Percentiles rank a stretch among this genome's conserved stretches.
These are phyloP conservation scores for Pythium phragmitis DNA, from an alignment of 352 stramenopile species.

Conservation along the genomic window DNA sequence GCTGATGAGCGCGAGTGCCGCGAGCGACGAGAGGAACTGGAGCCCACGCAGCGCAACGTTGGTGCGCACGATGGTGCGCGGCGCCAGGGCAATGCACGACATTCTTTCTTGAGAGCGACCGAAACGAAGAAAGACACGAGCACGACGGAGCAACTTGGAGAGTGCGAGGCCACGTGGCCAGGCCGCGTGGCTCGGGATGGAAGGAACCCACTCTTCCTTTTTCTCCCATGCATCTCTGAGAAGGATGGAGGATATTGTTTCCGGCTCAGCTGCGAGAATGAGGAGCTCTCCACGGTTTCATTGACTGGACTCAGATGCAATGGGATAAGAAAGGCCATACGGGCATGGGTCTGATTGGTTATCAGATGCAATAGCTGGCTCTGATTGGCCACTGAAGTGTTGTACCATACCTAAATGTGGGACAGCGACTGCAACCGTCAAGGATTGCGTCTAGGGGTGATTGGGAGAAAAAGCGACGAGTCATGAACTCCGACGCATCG, in stretches of 20 bases:
- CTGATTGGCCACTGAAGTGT: background rate
- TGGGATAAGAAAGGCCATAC: background rate
- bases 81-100: constrained; percentile 11
- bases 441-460: background rate
- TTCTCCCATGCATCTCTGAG: background rate
- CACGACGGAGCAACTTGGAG: background rate
- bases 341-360: background rate
- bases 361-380: background rate
- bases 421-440: background rate
- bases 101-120: background rate
- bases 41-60: constrained; percentile 13
- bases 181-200: background rate
- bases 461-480: background rate
- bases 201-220: background rate
- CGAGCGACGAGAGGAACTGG: constrained; percentile 19
- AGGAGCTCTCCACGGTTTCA: background rate
- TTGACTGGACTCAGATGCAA: background rate
- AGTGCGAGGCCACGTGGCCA: background rate
- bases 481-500: background rate
- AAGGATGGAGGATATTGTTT: background rate
- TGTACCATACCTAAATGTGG: background rate
- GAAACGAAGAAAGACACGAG: background rate
- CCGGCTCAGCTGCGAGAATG: background rate
- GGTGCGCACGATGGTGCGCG: constrained; percentile 15
- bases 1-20: constrained; percentile 8